phyloP scores from a whole-genome alignment of 225 moss, liverwort and hornwort genomes.

The Asterella californica region DNA sequence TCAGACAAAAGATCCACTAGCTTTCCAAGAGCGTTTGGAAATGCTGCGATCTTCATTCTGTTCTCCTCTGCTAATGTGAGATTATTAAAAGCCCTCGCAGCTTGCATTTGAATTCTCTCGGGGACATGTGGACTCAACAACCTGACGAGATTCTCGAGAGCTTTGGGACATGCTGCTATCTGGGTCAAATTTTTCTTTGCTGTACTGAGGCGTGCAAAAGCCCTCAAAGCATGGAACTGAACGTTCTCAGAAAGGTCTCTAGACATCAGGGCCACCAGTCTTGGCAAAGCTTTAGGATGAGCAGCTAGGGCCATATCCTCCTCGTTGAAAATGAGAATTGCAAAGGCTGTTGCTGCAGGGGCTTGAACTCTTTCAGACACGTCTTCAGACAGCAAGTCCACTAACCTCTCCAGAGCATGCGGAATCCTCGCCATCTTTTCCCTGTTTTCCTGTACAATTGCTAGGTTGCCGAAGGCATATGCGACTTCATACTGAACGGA shows the following conservation, averaged over 20 bases:
- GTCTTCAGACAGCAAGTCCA: not conserved
- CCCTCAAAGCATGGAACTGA: not conserved
- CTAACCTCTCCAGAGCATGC: not conserved
- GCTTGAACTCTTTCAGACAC: not conserved
- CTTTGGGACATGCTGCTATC: constrained; percentile 1
- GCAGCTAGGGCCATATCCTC: not conserved
- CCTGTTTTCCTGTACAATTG: constrained; percentile 1
- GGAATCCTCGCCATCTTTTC: not conserved
- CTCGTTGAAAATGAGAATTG: constrained; percentile 4
- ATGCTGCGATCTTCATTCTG: not conserved
- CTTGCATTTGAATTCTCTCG: constrained; percentile 4
- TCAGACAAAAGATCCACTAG: not conserved
- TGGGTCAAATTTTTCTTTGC: not conserved
- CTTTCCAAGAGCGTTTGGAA: not conserved
- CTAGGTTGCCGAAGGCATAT: constrained; percentile 1
- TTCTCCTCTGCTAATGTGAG: constrained; percentile 7
- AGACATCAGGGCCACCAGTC: not conserved
- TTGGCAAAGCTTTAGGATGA: not conserved
- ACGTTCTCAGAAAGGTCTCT: not conserved
- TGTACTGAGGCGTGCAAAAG: not conserved
- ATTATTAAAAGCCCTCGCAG: not conserved
- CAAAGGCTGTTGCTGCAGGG: not conserved
- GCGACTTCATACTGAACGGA: not conserved
- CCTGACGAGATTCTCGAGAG: not conserved
- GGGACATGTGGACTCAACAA: not conserved